Base-by-base conservation (phyloP, 768 basidiomycete genomes). In the Xerocomellus intermedius region DNA sequence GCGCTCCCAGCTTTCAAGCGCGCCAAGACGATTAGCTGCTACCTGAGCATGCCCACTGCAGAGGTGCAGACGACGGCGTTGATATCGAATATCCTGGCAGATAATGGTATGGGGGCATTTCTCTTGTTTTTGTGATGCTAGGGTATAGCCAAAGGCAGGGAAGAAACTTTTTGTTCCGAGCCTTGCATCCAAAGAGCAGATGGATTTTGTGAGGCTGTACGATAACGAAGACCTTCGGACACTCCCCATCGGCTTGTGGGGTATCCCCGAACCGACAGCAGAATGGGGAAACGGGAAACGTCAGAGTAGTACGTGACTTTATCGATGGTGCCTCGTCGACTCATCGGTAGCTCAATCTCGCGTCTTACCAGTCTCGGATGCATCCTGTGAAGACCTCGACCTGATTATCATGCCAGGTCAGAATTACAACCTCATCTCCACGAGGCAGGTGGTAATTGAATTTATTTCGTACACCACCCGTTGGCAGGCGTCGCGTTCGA, bases 11-110 rank as follows among this genome's bases (percentile, higher is more conserved):
- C 76, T 9, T 86, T 90, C 61, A 69, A 75, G 35, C 63, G 63
- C 37, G 78, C 77, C 48, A 76, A 69, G 48, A 74, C 75, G 5
- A 67, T 91, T 30, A 84, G 87, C 73, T 92, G 90, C 68, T 92
- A 87, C 67, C 75, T 92, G 39, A 91, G 83, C 69, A 91, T 92
- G 90, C 87, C 87, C 12, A 67, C 78, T 2, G 86, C 79, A 4
- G 90, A 92, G 62, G 75, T 84, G 24, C 78, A 85, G 61, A 91
- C 90, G 0, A 64, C 76, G 5, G 63, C 65, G 0, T 58, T 91
- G 35, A 76, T 82, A 12, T 66, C 76, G 12, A 74, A 74, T 14
- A 78, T 91, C 50, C 66, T 91, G n/a, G 64, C 73, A 21, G 68
- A 69, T 61, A 49, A 72, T 10, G 83, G 89, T 89, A 55, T 42